These are phyloP conservation scores for Diospyros kaki DNA, from an alignment of 148 eudicot species.

Conservation along the genomic window DNA sequence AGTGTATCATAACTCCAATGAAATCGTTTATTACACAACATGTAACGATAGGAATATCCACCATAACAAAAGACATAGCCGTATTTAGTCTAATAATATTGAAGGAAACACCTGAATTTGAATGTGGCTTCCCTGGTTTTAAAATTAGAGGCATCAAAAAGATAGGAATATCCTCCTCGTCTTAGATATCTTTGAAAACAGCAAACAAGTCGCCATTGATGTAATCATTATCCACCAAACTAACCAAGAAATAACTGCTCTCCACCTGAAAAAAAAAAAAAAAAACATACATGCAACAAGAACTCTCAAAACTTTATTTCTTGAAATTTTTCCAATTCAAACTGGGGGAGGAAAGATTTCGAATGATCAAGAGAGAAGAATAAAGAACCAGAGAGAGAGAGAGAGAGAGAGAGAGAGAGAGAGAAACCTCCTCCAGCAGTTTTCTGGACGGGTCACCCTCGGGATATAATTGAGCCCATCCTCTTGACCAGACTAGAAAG, in stretches of 20 bases:
- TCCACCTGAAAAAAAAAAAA: slow-evolving; percentile 32
- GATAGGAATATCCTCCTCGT: neutral
- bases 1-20: too few species aligned
- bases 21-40: too few species aligned
- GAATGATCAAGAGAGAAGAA: too few species aligned
- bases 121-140: too few species aligned
- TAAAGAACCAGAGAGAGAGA: neutral
- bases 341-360: neutral
- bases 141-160: too few species aligned
- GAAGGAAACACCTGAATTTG: too few species aligned
- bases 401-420: neutral
- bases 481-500: slow-evolving; percentile 84
- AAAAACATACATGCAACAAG: neutral
- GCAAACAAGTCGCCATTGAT: slow-evolving; percentile 42
- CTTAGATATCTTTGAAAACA: slow-evolving; percentile 33
- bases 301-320: neutral
- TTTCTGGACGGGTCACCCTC: slow-evolving; percentile 70
- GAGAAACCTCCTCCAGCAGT: slow-evolving; percentile 30
- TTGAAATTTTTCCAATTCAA: neutral
- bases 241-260: slow-evolving; percentile 52
- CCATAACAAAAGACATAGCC: too few species aligned
- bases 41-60: too few species aligned
- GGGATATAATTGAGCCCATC: slow-evolving; percentile 81
- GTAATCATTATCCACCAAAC: slow-evolving; percentile 58
- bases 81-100: too few species aligned